Base-by-base conservation (phyloP, 805 yeast genomes). In the Suhomyces prunicola region DNA sequence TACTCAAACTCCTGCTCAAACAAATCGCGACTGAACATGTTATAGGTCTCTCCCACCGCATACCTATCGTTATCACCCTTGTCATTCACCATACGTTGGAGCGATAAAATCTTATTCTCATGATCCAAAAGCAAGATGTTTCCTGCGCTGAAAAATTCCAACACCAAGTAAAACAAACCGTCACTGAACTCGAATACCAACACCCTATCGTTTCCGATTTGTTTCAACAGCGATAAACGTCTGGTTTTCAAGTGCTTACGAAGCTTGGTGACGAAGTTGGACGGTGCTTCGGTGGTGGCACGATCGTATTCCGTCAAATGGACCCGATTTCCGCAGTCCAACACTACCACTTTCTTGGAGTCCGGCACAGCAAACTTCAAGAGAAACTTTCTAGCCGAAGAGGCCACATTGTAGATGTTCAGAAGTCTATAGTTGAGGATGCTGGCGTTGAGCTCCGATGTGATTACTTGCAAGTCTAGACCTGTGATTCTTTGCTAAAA, bases 91-190 rank as follows among this genome's bases (percentile, higher is more conserved):
- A 87, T 72, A 69, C 97, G 82, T 64, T 88, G 92, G 27, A 91
- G 71, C 0, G 93, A 76, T 61, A 91, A 60, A 48, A 92, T 90
- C 60, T 81, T 84, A 54, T 76, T 68, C 19, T 85, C 79, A 27
- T 82, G 78, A 67, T 93, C 96, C 56, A 93, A 74, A 19, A 93
- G 74, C 17, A 93, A 73, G 51, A 93, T 82, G 65, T 93, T 93
- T 26, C 99, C 99, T 2, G 97, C 97, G 65, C 97, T 88, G 73
- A 92, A 93, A 63, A 93, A 93, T 68, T 93, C 99, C 50, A 93
- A 69, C 0, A 90, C 96, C 57, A 93, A 72, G 60, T 88, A 86
- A 63, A 72, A 84, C 50, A 82, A 62, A 2, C 97, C 97, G 61
- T 90, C 96, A 45, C 92, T 84, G 70, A 93, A 93, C 55, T 89